phyloP scores from a whole-genome alignment of 768 basidiomycete genomes.

The Cystoderma amianthinum region DNA sequence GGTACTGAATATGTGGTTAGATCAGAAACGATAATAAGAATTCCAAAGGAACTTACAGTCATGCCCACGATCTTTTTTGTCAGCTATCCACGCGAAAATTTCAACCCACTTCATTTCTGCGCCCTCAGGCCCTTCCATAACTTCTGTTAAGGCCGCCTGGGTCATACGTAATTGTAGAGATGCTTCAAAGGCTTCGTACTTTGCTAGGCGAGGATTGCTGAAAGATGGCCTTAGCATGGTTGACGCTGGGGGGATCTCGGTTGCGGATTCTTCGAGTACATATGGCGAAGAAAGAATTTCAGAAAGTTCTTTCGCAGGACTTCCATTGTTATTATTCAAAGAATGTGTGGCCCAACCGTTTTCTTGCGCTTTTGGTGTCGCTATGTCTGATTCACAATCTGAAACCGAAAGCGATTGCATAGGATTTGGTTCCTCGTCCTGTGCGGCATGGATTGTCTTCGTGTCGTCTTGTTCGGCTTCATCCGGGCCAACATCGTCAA shows the following conservation, averaged over 20 bases:
- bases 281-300: constrained; percentile 1
- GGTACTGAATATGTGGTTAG: not conserved
- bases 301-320: not conserved
- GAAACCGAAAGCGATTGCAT: too few relatives aligned
- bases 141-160: constrained; percentile 73
- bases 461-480: constrained; percentile 9
- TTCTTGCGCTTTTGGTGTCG: not conserved
- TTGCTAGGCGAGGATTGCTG: constrained; percentile 30
- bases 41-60: not conserved
- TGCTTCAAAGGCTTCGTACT: constrained; percentile 62
- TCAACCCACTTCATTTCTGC: constrained; percentile 80
- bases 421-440: constrained; percentile 1
- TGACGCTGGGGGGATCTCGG: constrained; percentile 29
- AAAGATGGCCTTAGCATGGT: constrained; percentile 15
- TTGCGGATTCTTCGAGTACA: constrained; percentile 21
- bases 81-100: constrained; percentile 82
- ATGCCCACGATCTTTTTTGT: constrained; percentile 27
- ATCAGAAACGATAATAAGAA: not conserved
- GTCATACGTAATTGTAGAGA: constrained; percentile 85
- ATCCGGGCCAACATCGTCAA: constrained; percentile 18
- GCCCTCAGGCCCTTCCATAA: constrained; percentile 78
- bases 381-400: not conserved
- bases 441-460: constrained; percentile 4
- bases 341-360: not conserved
- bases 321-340: not conserved